phyloP scores from a whole-genome alignment of 345 rosid species.

The Lumnitzera littorea region DNA sequence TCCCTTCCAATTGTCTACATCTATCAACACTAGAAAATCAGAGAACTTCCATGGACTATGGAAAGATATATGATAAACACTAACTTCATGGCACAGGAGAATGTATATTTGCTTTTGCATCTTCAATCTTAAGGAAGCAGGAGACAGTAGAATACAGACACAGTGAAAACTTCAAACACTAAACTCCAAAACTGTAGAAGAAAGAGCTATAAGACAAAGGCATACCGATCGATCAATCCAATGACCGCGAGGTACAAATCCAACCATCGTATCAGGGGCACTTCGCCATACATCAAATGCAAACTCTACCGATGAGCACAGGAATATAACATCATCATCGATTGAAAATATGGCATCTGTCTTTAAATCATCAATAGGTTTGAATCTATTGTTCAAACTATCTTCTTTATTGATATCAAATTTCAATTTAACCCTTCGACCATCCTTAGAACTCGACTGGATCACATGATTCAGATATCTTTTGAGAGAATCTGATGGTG shows the following conservation, averaged over 20 bases:
- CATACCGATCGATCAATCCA: constrained; percentile 62
- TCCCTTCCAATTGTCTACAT: too few species aligned
- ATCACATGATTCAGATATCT: constrained; percentile 35
- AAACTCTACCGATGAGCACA: constrained; percentile 74
- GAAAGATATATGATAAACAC: too few species aligned
- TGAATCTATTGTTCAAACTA: constrained; percentile 91
- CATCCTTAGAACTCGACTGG: constrained; percentile 35
- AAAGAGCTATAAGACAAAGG: constrained; percentile 2
- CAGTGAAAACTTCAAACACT: too few species aligned
- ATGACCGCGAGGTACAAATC: constrained; percentile 86
- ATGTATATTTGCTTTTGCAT: too few species aligned
- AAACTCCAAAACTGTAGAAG: not conserved
- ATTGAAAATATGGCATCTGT: constrained; percentile 86
- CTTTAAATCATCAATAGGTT: constrained; percentile 67
- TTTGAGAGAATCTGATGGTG: constrained; percentile 71
- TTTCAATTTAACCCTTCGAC: constrained; percentile 43
- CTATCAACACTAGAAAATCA: too few species aligned
- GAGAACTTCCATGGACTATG: too few species aligned
- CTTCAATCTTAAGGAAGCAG: too few species aligned
- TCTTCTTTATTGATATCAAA: constrained; percentile 81
- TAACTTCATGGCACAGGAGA: too few species aligned
- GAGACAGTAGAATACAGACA: too few species aligned
- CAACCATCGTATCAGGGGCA: constrained; percentile 86
- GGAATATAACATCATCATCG: constrained; percentile 89
- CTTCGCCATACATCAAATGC: constrained; percentile 91